Conservation (phyloP, 2,329 filamentous ascomycete species). For the Verticillium dahliae region DNA sequence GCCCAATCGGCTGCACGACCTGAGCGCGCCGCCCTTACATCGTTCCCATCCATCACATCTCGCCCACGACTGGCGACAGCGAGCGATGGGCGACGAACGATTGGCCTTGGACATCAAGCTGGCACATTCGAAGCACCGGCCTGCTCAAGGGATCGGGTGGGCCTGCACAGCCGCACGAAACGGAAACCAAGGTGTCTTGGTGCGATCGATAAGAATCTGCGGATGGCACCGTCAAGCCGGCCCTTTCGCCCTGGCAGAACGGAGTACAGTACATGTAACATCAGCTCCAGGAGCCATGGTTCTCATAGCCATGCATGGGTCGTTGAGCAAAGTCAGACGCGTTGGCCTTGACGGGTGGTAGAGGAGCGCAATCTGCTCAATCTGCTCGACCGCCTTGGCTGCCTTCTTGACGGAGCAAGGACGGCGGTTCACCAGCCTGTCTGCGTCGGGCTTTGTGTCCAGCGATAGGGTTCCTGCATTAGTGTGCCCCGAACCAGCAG, state of each 20-base stretch:
- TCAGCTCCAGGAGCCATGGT: too few relatives aligned
- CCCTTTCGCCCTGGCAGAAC: too few relatives aligned
- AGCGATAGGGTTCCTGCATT: slow-evolving; percentile 3
- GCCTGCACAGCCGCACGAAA: not conserved
- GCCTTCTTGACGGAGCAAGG: not conserved
- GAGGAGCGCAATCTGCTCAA: not conserved
- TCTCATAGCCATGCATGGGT: not conserved
- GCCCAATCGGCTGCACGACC: not conserved
- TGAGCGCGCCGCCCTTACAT: not conserved
- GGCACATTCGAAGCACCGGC: not conserved
- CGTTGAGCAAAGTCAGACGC: not conserved
- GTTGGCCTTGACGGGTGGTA: not conserved
- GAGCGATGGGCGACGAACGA: not conserved
- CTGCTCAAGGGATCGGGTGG: not conserved
- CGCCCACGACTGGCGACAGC: not conserved
- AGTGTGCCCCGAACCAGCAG: not conserved
- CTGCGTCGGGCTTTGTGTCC: not conserved
- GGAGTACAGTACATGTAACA: too few relatives aligned
- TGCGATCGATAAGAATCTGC: not conserved
- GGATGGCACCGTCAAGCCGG: not conserved
- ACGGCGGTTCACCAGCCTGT: not conserved
- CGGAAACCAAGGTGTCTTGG: not conserved
- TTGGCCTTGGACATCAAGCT: not conserved
- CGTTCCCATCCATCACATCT: not conserved
- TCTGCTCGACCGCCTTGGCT: not conserved